Evolutionary conservation across 805 yeast genomes (phyloP).

Genomic region (Candida chauliodis): DNA sequence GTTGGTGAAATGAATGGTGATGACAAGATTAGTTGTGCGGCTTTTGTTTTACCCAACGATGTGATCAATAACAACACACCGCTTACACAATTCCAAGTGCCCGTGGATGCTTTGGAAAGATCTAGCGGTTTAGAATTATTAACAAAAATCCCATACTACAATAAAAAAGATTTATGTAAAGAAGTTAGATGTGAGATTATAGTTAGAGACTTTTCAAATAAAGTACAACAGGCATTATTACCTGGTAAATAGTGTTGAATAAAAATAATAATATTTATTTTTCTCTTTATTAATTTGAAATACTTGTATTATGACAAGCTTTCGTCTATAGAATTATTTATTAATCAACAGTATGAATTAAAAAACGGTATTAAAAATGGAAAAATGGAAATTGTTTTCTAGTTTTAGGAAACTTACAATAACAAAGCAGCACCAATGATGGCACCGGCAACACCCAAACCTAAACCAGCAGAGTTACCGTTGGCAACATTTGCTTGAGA

Average conservation of each 20-base stretch:
- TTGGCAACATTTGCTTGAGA: slow-evolving; percentile 4
- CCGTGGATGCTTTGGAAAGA: slow-evolving; percentile 84
- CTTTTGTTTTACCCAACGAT: slow-evolving; percentile 93
- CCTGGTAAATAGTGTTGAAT: slow-evolving; percentile 6
- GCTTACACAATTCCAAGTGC: slow-evolving; percentile 75
- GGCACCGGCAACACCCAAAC: slow-evolving; percentile 7
- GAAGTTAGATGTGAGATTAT: slow-evolving; percentile 78
- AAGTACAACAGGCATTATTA: slow-evolving; percentile 12
- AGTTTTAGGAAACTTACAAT: slow-evolving; percentile 4
- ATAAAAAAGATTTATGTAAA: slow-evolving; percentile 64
- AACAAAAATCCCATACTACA: slow-evolving; percentile 56
- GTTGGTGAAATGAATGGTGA: slow-evolving; percentile 65
- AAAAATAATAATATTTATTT: neutral
- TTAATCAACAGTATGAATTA: no score
- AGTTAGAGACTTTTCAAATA: slow-evolving; percentile 73
- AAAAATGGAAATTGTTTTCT: no score
- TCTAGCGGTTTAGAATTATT: slow-evolving; percentile 82
- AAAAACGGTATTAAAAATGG: no score
- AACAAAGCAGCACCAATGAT: slow-evolving; percentile 7
- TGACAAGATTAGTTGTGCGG: slow-evolving; percentile 68
- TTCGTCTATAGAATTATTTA: neutral
- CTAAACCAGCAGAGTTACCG: neutral
- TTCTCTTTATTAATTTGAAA: no score
- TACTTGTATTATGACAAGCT: neutral
- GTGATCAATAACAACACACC: slow-evolving; percentile 68